Evolutionary conservation across 441 rosid genomes (phyloP).

Genomic region (Breynia disticha): DNA sequence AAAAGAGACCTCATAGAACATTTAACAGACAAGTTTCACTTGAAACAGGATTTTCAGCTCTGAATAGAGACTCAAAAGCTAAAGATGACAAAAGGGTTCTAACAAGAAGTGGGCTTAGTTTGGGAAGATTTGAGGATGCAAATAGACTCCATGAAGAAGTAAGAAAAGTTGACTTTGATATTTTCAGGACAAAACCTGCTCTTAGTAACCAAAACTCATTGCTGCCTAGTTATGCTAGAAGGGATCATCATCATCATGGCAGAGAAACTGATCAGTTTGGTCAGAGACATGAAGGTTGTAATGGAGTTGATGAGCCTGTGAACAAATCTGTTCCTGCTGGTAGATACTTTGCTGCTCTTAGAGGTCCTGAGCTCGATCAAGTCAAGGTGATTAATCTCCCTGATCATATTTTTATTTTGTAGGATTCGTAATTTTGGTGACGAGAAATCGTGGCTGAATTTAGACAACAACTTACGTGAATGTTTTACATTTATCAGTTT

Average conservation of each 20-base stretch:
- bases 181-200: slow-evolving; percentile 67
- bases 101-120: slow-evolving; percentile 67
- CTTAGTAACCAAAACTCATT: slow-evolving; percentile 78
- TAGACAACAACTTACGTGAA: too few species aligned
- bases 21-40: slow-evolving; percentile 68
- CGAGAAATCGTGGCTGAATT: too few species aligned
- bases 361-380: slow-evolving; percentile 91
- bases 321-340: slow-evolving; percentile 75
- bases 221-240: slow-evolving; percentile 33
- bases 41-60: slow-evolving; percentile 75
- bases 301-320: slow-evolving; percentile 39
- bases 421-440: background rate
- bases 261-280: slow-evolving; percentile 29
- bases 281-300: slow-evolving; percentile 30
- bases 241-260: slow-evolving; percentile 25
- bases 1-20: slow-evolving; percentile 30
- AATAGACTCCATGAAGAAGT: slow-evolving; percentile 31
- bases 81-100: slow-evolving; percentile 44
- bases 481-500: too few species aligned
- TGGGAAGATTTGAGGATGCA: slow-evolving; percentile 65
- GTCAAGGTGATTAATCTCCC: slow-evolving; percentile 57
- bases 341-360: slow-evolving; percentile 89
- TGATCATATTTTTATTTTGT: background rate
- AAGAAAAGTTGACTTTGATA: slow-evolving; percentile 58
- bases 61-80: slow-evolving; percentile 37